Evolutionary conservation across 179 eudicot genomes (phyloP).

Genomic region (Patellifolia procumbens): DNA sequence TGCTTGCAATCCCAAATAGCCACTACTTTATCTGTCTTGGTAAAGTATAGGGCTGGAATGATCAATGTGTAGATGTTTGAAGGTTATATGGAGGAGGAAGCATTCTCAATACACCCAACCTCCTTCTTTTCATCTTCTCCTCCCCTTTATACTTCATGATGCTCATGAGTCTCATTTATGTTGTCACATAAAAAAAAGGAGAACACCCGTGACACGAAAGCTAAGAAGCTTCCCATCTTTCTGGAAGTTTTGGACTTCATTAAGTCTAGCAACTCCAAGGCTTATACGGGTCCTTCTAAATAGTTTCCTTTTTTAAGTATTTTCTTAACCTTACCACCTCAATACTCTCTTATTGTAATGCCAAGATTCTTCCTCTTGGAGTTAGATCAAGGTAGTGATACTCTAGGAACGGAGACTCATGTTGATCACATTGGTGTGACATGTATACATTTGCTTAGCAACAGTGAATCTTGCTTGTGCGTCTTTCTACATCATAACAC

Average conservation of each 20-base stretch:
- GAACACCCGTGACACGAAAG: too few relatives aligned
- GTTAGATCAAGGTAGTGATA: too few relatives aligned
- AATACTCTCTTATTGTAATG: not conserved
- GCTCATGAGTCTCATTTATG: too few relatives aligned
- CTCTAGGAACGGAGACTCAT: not conserved
- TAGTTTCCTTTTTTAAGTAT: not conserved
- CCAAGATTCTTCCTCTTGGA: not conserved
- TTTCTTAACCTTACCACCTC: not conserved
- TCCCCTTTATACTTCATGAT: too few relatives aligned
- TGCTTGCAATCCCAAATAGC: not conserved
- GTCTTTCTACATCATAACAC: not conserved
- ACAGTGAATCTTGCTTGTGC: not conserved
- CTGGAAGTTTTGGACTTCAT: too few relatives aligned
- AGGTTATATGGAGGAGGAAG: not conserved
- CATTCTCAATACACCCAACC: too few relatives aligned
- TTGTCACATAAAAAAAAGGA: too few relatives aligned
- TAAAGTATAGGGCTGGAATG: not conserved
- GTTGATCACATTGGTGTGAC: not conserved
- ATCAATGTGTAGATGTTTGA: not conserved
- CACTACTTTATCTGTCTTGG: not conserved
- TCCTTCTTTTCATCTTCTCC: too few relatives aligned
- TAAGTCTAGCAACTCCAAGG: not conserved
- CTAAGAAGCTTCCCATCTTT: too few relatives aligned
- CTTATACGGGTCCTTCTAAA: too few relatives aligned
- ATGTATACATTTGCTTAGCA: not conserved